Evolutionary conservation across 2,329 filamentous ascomycete genomes (phyloP).

Genomic region (Alternaria incomplexa): DNA sequence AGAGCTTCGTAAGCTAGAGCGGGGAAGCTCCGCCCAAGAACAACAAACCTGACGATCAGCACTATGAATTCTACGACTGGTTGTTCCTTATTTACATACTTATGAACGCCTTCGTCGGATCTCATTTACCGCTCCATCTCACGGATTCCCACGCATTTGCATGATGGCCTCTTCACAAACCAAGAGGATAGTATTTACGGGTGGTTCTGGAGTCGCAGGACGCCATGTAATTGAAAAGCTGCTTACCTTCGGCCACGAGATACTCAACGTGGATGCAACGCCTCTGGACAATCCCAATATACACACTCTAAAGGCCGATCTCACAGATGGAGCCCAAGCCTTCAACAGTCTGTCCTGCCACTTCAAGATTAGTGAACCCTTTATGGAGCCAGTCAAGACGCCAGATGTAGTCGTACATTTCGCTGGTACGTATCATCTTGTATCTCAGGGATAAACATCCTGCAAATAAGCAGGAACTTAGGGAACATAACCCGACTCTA

Average conservation of each 20-base stretch:
- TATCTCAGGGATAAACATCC: background rate
- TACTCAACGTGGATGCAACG: slow-evolving; percentile 61
- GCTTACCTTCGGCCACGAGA: slow-evolving; percentile 57
- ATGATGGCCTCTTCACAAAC: background rate
- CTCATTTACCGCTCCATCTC: background rate
- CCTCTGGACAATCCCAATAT: slow-evolving; percentile 54
- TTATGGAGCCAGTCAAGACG: slow-evolving; percentile 40
- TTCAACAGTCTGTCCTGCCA: slow-evolving; percentile 63
- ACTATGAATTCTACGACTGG: background rate
- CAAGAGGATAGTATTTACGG: slow-evolving; percentile 60
- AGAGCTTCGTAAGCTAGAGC: slow-evolving; percentile 9
- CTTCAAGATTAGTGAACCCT: slow-evolving; percentile 56
- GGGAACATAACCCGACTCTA: background rate
- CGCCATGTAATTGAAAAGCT: slow-evolving; percentile 59
- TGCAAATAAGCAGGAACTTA: background rate
- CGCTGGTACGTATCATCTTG: slow-evolving; percentile 48
- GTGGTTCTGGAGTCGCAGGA: slow-evolving; percentile 57
- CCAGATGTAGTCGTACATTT: slow-evolving; percentile 69
- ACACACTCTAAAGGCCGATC: slow-evolving; percentile 61
- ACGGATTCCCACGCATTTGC: slow-evolving; percentile 11
- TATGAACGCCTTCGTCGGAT: background rate
- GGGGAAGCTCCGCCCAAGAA: slow-evolving; percentile 25
- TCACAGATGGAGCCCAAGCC: slow-evolving; percentile 61
- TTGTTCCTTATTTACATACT: background rate
- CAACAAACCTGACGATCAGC: background rate